Conservation (phyloP, 305 asterid species). For the Euphrasia arctica region DNA sequence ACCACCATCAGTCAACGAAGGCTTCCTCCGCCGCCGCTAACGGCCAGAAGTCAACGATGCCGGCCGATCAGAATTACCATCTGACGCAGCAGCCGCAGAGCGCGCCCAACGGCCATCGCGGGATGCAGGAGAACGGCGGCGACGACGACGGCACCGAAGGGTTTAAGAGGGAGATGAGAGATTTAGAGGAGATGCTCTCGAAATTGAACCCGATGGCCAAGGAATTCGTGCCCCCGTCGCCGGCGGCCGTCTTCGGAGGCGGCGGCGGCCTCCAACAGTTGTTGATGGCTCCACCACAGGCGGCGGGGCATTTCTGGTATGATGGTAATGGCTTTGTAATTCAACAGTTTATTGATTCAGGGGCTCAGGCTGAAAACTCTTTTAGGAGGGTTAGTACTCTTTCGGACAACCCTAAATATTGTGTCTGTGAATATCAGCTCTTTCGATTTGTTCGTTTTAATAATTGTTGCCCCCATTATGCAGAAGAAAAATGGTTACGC, state of each 20-base stretch:
- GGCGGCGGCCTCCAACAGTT: conserved; percentile 32
- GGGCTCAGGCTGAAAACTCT: conserved; percentile 47
- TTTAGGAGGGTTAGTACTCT: conserved; percentile 53
- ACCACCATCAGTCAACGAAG: conserved; percentile 46
- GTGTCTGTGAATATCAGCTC: neutral
- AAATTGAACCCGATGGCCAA: conserved; percentile 93
- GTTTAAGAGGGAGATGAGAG: conserved; percentile 81
- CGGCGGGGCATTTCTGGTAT: conserved; percentile 64
- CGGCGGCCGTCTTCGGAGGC: conserved; percentile 30
- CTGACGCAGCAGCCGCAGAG: conserved; percentile 39
- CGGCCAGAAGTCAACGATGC: conserved; percentile 45
- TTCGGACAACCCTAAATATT: neutral
- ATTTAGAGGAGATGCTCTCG: conserved; percentile 85
- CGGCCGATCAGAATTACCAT: conserved; percentile 44
- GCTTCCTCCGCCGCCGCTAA: conserved; percentile 30
- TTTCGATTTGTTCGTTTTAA: neutral
- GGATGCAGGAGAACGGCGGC: conserved; percentile 31
- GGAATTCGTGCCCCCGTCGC: conserved; percentile 95
- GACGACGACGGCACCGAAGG: conserved; percentile 51
- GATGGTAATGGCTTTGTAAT: conserved; percentile 46
- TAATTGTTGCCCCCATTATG: neutral
- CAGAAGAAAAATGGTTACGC: conserved; percentile 69
- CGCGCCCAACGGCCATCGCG: conserved; percentile 35
- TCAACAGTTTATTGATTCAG: conserved; percentile 48
- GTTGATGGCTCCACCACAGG: conserved; percentile 36